Conservation (phyloP, 2,329 filamentous ascomycete genomes). For the Colletotrichum sp. region DNA sequence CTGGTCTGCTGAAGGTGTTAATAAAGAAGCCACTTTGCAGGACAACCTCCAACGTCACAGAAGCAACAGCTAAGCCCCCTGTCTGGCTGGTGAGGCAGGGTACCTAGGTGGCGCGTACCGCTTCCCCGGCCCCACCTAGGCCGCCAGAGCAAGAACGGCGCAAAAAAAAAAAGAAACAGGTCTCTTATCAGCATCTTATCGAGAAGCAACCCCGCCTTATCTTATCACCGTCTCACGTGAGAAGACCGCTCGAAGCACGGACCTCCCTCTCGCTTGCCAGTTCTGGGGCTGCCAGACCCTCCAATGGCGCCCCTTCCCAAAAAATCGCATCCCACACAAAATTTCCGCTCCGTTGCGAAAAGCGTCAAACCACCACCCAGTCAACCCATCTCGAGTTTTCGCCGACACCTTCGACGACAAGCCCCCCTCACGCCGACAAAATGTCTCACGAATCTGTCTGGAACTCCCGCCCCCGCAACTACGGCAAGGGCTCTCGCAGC, state of each 20-base stretch:
- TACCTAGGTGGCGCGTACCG: not conserved
- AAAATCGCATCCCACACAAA: constrained; percentile 21
- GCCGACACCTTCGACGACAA: constrained; percentile 19
- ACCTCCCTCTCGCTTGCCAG: not conserved
- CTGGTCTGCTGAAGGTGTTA: constrained; percentile 18
- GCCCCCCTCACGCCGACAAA: constrained; percentile 45
- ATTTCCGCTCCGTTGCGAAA: constrained; percentile 12
- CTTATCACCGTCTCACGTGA: not conserved
- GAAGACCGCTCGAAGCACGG: not conserved
- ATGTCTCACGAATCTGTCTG: constrained; percentile 92
- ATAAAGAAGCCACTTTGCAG: constrained; percentile 42
- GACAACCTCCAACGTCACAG: constrained; percentile 18
- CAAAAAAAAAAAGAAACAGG: not conserved
- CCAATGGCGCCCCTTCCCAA: constrained; percentile 31
- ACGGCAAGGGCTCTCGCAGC: constrained; percentile 93
- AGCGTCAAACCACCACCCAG: constrained; percentile 8
- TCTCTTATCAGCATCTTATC: not conserved
- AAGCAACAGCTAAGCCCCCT: not conserved
- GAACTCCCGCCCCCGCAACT: constrained; percentile 97
- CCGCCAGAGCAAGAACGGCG: not conserved
- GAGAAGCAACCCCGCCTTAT: not conserved
- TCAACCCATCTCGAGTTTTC: constrained; percentile 19
- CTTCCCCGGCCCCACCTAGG: not conserved
- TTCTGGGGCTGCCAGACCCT: constrained; percentile 19
- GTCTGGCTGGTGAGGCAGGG: not conserved